phyloP scores from a whole-genome alignment of 2,329 filamentous ascomycete genomes.

The Fusarium pseudocircinatum region DNA sequence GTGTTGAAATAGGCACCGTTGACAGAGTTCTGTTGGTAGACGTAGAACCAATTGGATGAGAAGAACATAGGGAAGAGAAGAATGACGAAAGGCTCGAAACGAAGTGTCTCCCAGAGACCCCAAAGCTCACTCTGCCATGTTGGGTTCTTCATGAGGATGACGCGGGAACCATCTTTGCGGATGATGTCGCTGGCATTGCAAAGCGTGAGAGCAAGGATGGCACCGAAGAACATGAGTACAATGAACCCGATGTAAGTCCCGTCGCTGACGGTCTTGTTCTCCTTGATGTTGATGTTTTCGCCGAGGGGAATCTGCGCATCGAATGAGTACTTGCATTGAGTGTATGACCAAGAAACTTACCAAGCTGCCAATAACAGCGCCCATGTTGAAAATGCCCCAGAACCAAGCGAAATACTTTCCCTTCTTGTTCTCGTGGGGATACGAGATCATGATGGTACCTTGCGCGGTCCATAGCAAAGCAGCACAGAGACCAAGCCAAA shows the following conservation, averaged over 20 bases:
- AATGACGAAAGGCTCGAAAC: slow-evolving; percentile 73
- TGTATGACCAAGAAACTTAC: slow-evolving; percentile 43
- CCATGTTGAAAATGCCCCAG: slow-evolving; percentile 95
- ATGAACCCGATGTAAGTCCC: slow-evolving; percentile 92
- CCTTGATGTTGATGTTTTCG: slow-evolving; percentile 38
- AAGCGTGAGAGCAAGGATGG: slow-evolving; percentile 73
- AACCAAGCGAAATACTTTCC: slow-evolving; percentile 90
- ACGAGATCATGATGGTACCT: slow-evolving; percentile 89
- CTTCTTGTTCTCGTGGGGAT: slow-evolving; percentile 82
- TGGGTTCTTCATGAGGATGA: slow-evolving; percentile 91
- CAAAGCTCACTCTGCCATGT: slow-evolving; percentile 82
- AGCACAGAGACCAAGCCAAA: slow-evolving; percentile 79
- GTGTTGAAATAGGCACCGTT: slow-evolving; percentile 77
- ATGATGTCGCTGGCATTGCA: slow-evolving; percentile 77
- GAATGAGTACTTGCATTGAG: not conserved
- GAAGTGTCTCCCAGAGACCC: slow-evolving; percentile 79
- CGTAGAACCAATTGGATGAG: slow-evolving; percentile 85
- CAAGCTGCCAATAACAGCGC: slow-evolving; percentile 84
- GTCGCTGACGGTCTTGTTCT: slow-evolving; percentile 65
- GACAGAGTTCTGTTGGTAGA: slow-evolving; percentile 80
- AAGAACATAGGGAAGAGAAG: slow-evolving; percentile 84
- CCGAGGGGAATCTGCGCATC: slow-evolving; percentile 64
- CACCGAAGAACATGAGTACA: slow-evolving; percentile 80
- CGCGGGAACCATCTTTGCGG: slow-evolving; percentile 79
- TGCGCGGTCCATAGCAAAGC: slow-evolving; percentile 85